Base-by-base conservation (phyloP, 2,329 filamentous ascomycete genomes). In the Teratosphaeria zuluensis region DNA sequence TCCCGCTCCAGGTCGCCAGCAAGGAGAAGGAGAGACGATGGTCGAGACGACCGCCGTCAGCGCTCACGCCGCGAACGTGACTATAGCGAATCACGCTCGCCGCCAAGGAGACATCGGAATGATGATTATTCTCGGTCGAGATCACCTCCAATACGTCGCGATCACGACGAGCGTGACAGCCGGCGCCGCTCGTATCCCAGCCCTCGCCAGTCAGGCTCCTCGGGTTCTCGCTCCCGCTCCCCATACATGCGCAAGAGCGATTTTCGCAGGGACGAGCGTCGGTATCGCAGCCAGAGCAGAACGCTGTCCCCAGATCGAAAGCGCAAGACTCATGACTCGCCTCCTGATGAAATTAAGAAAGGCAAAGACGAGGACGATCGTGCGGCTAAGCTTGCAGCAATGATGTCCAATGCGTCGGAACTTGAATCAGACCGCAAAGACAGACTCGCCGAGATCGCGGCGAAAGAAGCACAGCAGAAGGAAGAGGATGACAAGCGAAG, bases 351-450 rank as follows among this genome's bases (percentile, higher is more conserved):
- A 21, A 30, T 42, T 62, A 63, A 53, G 53, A 63, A n/a, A 61
- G 65, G 42, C 42, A 48, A 71, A 31, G 69, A 68, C 21, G 69
- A 67, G 21, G 72, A 69, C 7, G 72, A 71, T 57, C 70, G 71
- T 33, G 70, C 68, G 11, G 69, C 65, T 38, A 74, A 71, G 58
- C 62, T 76, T 9, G 73, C 74, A 4, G 73, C 69, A 11, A 76
- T 76, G 74, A 73, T 74, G 54, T 69, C 66, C 19, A 72, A 74
- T 57, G 74, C 74, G 48, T 80, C 79, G 1, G 83, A 87, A 11
- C 77, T 95, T 54, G 88, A 92, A 65, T 70, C 77, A n/a, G 85
- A 88, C 64, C 84, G 90, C 33, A 82, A 83, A 63, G 80, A 81
- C 60, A 82, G 90, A 28, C 76, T 95, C 9, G 82, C 83, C 0